phyloP scores from a whole-genome alignment of 805 yeast genomes.

The Cyberlindnera euphorbiiphila region DNA sequence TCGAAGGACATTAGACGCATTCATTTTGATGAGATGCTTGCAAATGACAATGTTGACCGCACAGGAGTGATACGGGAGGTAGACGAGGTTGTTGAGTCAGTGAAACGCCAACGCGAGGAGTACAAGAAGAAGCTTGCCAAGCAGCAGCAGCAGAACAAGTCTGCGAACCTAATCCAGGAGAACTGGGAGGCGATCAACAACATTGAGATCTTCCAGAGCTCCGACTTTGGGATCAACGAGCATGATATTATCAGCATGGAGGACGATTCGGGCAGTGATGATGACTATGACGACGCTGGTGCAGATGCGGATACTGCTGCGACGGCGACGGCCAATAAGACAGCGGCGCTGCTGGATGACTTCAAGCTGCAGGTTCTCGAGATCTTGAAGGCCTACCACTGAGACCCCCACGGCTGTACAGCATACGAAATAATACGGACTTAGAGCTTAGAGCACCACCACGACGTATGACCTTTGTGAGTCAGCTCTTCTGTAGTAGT shows the following conservation, averaged over 20 bases:
- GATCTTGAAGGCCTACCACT: conserved; percentile 1
- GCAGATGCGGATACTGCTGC: neutral
- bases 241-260: conserved; percentile 44
- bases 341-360: conserved; percentile 6
- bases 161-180: conserved; percentile 28
- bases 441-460: no score
- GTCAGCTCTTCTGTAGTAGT: no score
- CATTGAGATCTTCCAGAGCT: conserved; percentile 37
- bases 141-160: conserved; percentile 10
- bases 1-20: conserved; percentile 33
- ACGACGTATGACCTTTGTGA: no score
- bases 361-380: conserved; percentile 8
- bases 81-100: conserved; percentile 34
- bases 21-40: conserved; percentile 39
- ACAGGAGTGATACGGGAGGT: conserved; percentile 35
- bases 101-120: conserved; percentile 32
- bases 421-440: no score
- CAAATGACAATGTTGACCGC: conserved; percentile 24
- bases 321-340: conserved; percentile 1
- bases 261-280: no score
- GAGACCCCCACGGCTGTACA: no score
- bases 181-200: conserved; percentile 44
- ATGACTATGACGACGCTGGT: conserved; percentile 12
- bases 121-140: conserved; percentile 28
- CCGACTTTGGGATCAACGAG: conserved; percentile 47